These are phyloP conservation scores for Leccinum fibrillosum DNA, from an alignment of 768 basidiomycete genomes.

Conservation along the genomic window DNA sequence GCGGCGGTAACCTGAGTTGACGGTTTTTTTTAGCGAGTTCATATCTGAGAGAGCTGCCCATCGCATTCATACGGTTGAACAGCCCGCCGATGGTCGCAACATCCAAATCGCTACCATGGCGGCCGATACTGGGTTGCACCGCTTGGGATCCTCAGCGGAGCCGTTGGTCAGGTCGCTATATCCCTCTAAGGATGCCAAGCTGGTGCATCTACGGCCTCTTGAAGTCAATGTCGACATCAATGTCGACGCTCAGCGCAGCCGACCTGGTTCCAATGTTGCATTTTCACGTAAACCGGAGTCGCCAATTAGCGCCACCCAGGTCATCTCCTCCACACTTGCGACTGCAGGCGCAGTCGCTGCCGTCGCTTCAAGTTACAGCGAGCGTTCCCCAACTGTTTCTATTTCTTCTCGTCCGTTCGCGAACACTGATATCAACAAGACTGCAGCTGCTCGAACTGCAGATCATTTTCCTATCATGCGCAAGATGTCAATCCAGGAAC, in stretches of 20 bases:
- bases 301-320: neutral
- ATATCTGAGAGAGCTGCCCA: neutral
- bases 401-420: neutral
- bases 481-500: neutral
- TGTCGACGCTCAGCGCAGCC: neutral
- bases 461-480: neutral
- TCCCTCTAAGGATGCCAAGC: neutral
- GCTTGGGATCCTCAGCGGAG: neutral
- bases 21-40: conserved; percentile 1
- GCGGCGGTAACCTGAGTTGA: neutral
- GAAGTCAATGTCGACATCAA: neutral
- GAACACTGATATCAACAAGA: neutral
- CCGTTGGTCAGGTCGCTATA: neutral
- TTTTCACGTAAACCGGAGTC: neutral
- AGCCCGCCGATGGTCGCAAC: neutral
- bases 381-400: neutral
- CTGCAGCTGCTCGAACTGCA: neutral
- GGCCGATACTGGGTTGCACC: neutral
- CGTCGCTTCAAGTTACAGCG: neutral
- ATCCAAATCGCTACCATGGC: neutral
- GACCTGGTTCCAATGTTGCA: neutral
- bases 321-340: neutral
- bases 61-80: neutral
- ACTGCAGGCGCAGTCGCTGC: neutral
- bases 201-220: neutral